These are phyloP conservation scores for Neurospora sublineolata DNA, from an alignment of 495 filamentous ascomycete genomes.

Conservation along the genomic window DNA sequence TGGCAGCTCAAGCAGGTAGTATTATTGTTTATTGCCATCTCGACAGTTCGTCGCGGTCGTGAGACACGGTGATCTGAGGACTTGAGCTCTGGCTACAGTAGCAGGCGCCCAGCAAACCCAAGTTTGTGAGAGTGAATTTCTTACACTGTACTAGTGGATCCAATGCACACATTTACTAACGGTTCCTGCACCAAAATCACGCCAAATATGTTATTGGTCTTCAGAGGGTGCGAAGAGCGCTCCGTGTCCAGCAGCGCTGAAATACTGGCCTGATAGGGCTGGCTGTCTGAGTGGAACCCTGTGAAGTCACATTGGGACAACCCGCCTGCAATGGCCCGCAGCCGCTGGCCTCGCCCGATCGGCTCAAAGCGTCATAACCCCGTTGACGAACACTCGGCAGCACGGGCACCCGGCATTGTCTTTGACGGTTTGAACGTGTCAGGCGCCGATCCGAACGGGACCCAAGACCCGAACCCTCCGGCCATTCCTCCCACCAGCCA, in stretches of 20 bases:
- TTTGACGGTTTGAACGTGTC: neutral
- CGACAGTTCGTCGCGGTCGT: neutral
- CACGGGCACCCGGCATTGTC: neutral
- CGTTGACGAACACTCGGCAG: neutral
- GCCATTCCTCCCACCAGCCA: neutral
- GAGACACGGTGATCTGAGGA: neutral
- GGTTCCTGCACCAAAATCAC: neutral
- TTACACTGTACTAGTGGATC: neutral
- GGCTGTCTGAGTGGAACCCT: neutral
- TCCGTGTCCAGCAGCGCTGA: neutral
- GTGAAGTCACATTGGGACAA: neutral
- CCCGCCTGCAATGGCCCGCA: neutral
- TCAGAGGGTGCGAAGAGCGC: neutral
- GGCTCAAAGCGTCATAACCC: neutral
- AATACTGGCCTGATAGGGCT: neutral
- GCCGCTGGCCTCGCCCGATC: neutral
- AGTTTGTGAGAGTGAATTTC: neutral
- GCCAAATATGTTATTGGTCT: neutral
- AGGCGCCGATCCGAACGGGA: neutral
- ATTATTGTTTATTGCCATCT: neutral
- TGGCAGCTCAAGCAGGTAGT: neutral
- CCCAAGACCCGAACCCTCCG: neutral
- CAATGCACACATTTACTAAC: neutral
- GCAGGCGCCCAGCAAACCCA: neutral
- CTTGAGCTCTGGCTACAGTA: neutral